Percentiles rank a stretch among this genome's conserved stretches.
Conservation (phyloP, 257 asterid species). For the Solanum rostratum region DNA sequence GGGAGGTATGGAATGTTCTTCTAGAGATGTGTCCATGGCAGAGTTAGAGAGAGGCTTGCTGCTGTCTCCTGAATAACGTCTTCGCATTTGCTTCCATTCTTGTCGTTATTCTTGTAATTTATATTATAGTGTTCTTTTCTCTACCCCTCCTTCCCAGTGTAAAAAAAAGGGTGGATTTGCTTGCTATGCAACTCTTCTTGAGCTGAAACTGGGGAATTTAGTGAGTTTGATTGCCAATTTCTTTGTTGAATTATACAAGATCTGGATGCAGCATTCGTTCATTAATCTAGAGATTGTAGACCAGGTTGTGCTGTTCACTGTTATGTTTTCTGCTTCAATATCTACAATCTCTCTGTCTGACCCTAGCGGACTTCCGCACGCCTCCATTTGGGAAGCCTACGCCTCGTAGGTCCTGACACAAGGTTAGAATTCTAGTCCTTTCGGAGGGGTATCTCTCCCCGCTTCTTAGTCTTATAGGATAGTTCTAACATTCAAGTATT, state of each 20-base stretch:
- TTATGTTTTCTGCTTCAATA: neutral
- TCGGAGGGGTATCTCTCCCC: too few relatives aligned
- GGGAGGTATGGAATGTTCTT: constrained; percentile 13
- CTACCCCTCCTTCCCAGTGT: neutral
- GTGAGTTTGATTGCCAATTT: neutral
- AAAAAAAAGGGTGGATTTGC: constrained; percentile 2
- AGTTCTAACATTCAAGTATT: too few relatives aligned
- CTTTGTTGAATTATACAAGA: neutral
- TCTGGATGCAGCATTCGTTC: neutral
- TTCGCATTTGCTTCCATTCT: constrained; percentile 6
- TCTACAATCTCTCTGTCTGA: neutral
- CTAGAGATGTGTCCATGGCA: constrained; percentile 8
- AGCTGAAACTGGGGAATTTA: neutral
- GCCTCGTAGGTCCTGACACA: neutral
- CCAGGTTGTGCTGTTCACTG: neutral
- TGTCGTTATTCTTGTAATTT: neutral
- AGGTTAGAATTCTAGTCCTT: neutral
- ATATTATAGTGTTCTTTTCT: neutral
- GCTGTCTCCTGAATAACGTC: constrained; percentile 22
- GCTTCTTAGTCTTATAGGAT: too few relatives aligned
- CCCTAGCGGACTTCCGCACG: neutral
- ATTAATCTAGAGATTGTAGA: neutral
- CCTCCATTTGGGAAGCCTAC: neutral
- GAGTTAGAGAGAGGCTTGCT: constrained; percentile 20
- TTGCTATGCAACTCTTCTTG: constrained; percentile 3